Base-by-base conservation (phyloP, 148 eudicot genomes). In the Talinum fruticosum region DNA sequence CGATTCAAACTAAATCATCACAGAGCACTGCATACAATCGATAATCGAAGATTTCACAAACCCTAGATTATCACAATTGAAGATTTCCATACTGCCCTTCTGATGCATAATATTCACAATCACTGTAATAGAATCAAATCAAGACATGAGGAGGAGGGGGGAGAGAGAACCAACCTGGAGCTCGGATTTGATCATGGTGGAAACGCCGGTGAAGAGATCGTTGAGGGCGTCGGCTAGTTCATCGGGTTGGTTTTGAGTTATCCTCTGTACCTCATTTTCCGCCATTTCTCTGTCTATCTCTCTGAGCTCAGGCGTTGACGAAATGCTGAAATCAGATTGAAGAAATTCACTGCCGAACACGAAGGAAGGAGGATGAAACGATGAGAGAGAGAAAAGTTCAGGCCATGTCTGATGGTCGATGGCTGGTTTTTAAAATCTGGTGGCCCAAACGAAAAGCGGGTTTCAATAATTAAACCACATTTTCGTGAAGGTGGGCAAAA, bases 141-240 rank as follows among this genome's bases (percentile, higher is more conserved):
- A 47, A 67, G 45, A 37, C 36, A 76, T 4, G 24, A 21, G 65
- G 49, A 14, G 57, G 35, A 36, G 6, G 34, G 8, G 35, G 49
- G 73, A 65, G 68, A 77, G 69, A 67, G 33, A 23, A 36, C 71
- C 29, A 51, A 90, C 97, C 95, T 92, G 93, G 75, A 94, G 93
- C 74, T 94, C 98, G 81, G 90, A 89, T 79, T 89, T 90, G 82
- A 92, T 79, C 90, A 90, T 85, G 68, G 88, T 72, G 78, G 95
- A 94, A 78, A 94, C 92, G 64, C 86, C 87, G 68, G 79, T 81
- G 79, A 94, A 91, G 41, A 94, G 97, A 85, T 88, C 90, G 61
- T 86, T 86, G 26, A 92, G 86, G 6, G 98, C 86, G 19, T 84
- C 87, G 1, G 90, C 82, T 16, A 94, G 85, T 74, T 90, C 87